These are phyloP conservation scores for Aspergillus carlsbadensis DNA, from an alignment of 495 filamentous ascomycete species.

Conservation along the genomic window DNA sequence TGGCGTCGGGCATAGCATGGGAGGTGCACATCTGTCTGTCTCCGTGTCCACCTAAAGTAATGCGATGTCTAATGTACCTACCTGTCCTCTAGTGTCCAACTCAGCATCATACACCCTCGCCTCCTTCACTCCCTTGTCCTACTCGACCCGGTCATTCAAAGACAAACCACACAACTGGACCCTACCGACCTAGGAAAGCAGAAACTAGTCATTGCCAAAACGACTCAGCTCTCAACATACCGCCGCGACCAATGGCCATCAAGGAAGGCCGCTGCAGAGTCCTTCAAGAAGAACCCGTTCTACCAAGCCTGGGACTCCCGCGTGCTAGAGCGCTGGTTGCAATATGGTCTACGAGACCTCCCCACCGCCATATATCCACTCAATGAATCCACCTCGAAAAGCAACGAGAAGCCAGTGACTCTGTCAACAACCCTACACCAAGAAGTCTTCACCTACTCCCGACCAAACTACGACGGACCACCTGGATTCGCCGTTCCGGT, in stretches of 20 bases:
- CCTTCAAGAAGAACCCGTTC: slow-evolving; percentile 62
- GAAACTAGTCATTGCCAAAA: slow-evolving; percentile 32
- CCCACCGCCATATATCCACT: slow-evolving; percentile 59
- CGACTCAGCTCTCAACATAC: slow-evolving; percentile 55
- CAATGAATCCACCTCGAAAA: slow-evolving; percentile 10
- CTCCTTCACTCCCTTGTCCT: slow-evolving; percentile 75
- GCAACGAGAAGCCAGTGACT: slow-evolving; percentile 46
- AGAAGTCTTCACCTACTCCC: slow-evolving; percentile 60
- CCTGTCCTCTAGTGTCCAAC: slow-evolving; percentile 37
- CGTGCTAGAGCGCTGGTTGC: slow-evolving; percentile 63
- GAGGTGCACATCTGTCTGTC: slow-evolving; percentile 62
- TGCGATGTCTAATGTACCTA: slow-evolving; percentile 6
- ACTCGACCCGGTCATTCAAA: slow-evolving; percentile 77
- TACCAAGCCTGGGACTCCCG: slow-evolving; percentile 75
- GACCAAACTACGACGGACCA: slow-evolving; percentile 50
- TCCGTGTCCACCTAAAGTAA: neutral
- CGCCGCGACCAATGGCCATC: slow-evolving; percentile 73
- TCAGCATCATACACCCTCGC: slow-evolving; percentile 76
- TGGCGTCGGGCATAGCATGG: slow-evolving; percentile 89
- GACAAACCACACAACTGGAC: slow-evolving; percentile 44
- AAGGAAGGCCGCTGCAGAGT: slow-evolving; percentile 55
- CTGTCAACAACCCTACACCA: slow-evolving; percentile 60
- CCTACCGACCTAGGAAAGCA: slow-evolving; percentile 20
- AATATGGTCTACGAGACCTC: slow-evolving; percentile 63
- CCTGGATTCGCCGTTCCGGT: slow-evolving; percentile 34